Evolutionary conservation across 306 rosid genomes (phyloP).

Genomic region (Castanea sativa): DNA sequence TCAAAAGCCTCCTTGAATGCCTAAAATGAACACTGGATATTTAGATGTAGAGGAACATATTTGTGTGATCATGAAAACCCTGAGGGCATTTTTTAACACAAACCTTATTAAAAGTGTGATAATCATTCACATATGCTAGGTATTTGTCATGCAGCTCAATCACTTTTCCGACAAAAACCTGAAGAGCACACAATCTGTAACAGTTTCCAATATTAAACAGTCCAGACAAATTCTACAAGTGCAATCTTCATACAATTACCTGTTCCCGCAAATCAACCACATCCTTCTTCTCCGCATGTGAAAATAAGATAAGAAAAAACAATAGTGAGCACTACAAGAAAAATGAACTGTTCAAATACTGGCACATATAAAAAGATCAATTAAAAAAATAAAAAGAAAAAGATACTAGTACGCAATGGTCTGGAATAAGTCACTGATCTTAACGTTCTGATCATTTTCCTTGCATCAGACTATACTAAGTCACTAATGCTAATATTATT

Average conservation of each 20-base stretch:
- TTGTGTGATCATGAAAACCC: slow-evolving; percentile 1
- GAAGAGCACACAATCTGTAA: slow-evolving; percentile 27
- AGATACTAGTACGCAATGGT: not conserved
- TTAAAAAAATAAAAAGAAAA: not conserved
- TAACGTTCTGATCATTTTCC: not conserved
- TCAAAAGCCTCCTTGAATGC: slow-evolving; percentile 83
- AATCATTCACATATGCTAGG: slow-evolving; percentile 63
- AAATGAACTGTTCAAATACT: slow-evolving; percentile 8
- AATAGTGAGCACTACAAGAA: slow-evolving; percentile 22
- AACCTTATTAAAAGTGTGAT: slow-evolving; percentile 66
- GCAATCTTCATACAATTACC: slow-evolving; percentile 22
- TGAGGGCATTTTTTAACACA: slow-evolving; percentile 6
- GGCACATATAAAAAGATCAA: slow-evolving; percentile 11
- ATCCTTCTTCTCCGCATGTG: slow-evolving; percentile 89
- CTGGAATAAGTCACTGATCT: not conserved
- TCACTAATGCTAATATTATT: not conserved
- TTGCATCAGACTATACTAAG: not conserved
- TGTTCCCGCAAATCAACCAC: slow-evolving; percentile 60
- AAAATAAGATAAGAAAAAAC: slow-evolving; percentile 17
- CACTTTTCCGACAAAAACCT: slow-evolving; percentile 59
- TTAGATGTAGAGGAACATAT: slow-evolving; percentile 17
- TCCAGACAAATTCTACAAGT: not conserved
- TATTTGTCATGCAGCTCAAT: slow-evolving; percentile 60
- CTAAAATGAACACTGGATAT: slow-evolving; percentile 44
- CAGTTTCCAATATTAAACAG: slow-evolving; percentile 21